A percentile compares a stretch with the other conserved stretches of the same genome.
These are phyloP conservation scores for Cryomyces minteri DNA, from an alignment of 495 filamentous ascomycete genomes.

Conservation along the genomic window DNA sequence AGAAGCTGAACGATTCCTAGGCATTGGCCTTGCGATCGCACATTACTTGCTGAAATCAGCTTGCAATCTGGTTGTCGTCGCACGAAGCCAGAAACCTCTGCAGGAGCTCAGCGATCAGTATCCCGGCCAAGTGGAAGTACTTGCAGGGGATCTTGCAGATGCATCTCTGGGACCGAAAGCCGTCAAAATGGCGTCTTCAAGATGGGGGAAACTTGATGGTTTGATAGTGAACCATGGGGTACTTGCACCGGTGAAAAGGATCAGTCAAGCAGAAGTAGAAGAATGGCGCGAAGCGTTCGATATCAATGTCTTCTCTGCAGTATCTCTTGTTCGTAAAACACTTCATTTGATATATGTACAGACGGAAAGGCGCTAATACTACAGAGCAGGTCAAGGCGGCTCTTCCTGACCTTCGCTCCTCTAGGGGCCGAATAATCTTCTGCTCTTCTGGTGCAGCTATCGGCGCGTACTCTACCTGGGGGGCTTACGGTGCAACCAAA, in stretches of 20 bases:
- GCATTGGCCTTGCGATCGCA: constrained; percentile 67
- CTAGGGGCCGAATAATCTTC: constrained; percentile 18
- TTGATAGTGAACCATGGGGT: constrained; percentile 79
- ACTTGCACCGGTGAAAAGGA: constrained; percentile 55
- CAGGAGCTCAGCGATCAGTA: constrained; percentile 46
- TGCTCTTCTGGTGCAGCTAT: constrained; percentile 32
- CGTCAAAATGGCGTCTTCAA: constrained; percentile 39
- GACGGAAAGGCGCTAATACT: constrained; percentile 4
- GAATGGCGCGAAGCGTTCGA: constrained; percentile 67
- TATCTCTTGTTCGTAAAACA: constrained; percentile 46
- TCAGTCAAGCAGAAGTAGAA: constrained; percentile 41
- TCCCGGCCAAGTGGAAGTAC: constrained; percentile 43
- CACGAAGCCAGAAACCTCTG: constrained; percentile 49
- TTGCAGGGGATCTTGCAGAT: constrained; percentile 63
- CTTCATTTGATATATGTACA: neutral
- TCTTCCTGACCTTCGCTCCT: constrained; percentile 49
- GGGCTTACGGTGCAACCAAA: constrained; percentile 66
- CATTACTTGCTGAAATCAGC: constrained; percentile 46
- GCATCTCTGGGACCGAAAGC: constrained; percentile 39
- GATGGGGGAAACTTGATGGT: constrained; percentile 60
- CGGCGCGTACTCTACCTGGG: constrained; percentile 55
- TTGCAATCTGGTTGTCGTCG: constrained; percentile 52
- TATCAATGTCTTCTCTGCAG: constrained; percentile 63
- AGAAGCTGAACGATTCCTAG: constrained; percentile 19
- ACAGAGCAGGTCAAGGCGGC: constrained; percentile 45